Evolutionary conservation across 2,329 filamentous ascomycete species (phyloP), one percentile per base, ranked within the genome.

Genomic region (Epichloe sp.): DNA sequence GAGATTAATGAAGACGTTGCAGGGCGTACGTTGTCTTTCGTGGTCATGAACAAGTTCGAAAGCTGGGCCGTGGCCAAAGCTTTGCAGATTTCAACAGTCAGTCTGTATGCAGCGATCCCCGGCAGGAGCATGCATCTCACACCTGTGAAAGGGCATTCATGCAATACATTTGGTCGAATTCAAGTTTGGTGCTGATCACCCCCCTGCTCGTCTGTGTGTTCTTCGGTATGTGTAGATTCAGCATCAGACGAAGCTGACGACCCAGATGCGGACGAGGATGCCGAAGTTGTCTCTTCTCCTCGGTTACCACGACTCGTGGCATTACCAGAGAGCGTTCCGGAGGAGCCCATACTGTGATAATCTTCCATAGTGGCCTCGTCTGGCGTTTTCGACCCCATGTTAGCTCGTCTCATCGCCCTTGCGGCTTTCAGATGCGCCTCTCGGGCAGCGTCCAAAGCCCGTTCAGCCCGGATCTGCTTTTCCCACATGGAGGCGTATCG

Each of bases 401-500:
- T 76, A 11, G 76, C 76, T 54, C 74, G 71, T 49, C 71, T 71
- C 56, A 78, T 56, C 6, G 65, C 66, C 48, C 59, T 60, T 15
- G 63, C 61, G 4, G 66, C 67, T 53, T 63, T 67, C 38, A 64
- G 50, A 21, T 67, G 65, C 23, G 67, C 67, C 54, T 66, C 62
- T 21, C 64, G 60, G 45, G 67, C 67, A 34, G 60, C 64, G 44
- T 64, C 61, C 49, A 68, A 55, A 11, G 85, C 86, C 56, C 77
- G 77, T 63, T 90, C 85, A 2, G 86, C 86, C 54, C 84, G 78
- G 55, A 86, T 89, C 66, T 95, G 89, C 68, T 90, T 91, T 56
- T 83, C 81, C 89, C 89, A 95, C 81, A 95, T 90, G 54, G 82
- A 83, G 11, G 80, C 78, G 62, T 95, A 95, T 54, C 82, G 80